phyloP scores from a whole-genome alignment of 306 rosid species.

The Vicia faba region DNA sequence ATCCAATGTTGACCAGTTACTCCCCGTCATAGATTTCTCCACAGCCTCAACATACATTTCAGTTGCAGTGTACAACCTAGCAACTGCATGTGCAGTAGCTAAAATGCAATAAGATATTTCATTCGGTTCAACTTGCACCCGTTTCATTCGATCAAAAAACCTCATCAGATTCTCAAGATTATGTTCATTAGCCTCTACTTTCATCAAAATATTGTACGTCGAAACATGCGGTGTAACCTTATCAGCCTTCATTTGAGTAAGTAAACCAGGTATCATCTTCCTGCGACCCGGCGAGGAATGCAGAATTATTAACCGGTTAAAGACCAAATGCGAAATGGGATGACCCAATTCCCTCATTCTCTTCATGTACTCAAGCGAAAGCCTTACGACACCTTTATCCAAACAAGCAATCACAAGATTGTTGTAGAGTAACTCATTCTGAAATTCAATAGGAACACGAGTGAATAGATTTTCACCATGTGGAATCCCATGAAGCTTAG shows the following conservation, averaged over 20 bases:
- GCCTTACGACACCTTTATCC: slow-evolving; percentile 77
- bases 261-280: slow-evolving; percentile 66
- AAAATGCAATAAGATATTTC: slow-evolving; percentile 85
- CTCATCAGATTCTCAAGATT: slow-evolving; percentile 67
- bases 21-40: slow-evolving; percentile 70
- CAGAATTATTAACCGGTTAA: slow-evolving; percentile 80
- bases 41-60: slow-evolving; percentile 75
- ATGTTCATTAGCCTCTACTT: slow-evolving; percentile 85
- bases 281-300: slow-evolving; percentile 59
- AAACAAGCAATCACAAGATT: slow-evolving; percentile 83
- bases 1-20: slow-evolving; percentile 82
- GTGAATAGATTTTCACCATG: slow-evolving; percentile 84
- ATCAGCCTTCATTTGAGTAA: slow-evolving; percentile 85
- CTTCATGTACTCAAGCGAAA: slow-evolving; percentile 85
- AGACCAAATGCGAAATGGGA: slow-evolving; percentile 82
- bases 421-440: slow-evolving; percentile 84
- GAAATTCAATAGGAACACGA: slow-evolving; percentile 65
- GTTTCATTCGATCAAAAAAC: slow-evolving; percentile 66
- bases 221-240: slow-evolving; percentile 80
- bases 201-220: slow-evolving; percentile 91
- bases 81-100: slow-evolving; percentile 82
- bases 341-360: slow-evolving; percentile 79
- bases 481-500: slow-evolving; percentile 74
- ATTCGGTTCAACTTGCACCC: slow-evolving; percentile 67
- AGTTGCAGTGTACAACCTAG: slow-evolving; percentile 67